Base-by-base conservation (phyloP, 2,329 filamentous ascomycete species). In the Pseudogymnoascus sp. region DNA sequence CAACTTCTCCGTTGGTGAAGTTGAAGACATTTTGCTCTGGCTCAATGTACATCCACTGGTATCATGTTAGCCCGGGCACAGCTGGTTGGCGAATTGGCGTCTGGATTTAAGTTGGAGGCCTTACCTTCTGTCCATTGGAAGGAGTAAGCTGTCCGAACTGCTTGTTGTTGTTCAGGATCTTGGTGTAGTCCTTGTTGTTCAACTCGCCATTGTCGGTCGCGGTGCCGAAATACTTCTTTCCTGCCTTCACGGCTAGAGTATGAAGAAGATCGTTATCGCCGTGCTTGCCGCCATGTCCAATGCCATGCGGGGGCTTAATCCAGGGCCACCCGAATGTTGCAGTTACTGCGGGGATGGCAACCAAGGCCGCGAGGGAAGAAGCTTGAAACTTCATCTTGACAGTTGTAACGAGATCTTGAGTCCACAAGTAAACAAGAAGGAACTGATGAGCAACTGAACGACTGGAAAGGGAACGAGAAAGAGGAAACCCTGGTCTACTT, bases 111-210 rank as follows among this genome's bases (percentile, higher is more conserved):
- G 39, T 63, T 65, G 59, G 29, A n/a, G 15, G 9, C 15, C 29
- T 33, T 55, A 55, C 48, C 48, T 84, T 84, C 71, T 85, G 81
- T 2, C 80, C 79, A 70, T 89, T 89, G 58, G 81, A 83, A 0
- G 85, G 84, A 0, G 85, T 87, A 27, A 87, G 78, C 71, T 85
- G 81, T 33, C 86, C 86, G 68, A 88, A 89, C 68, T 87, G 84
- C 55, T 76, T 74, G 6, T 69, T 74, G 71, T 86, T 75, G 65
- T 78, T 78, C 42, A 86, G 75, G 64, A 87, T 82, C 17, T 74
- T 71, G 15, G 79, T 74, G 71, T 89, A 90, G 29, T 77, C 68
- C 10, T 73, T 69, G 72, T 89, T 82, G 48, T 74, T 76, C 36
- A 83, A 71, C 65, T 83, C 80, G 2, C 72, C 70, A 2, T 80